Conservation (phyloP, 352 stramenopile genomes). For the Phytophthora nicotianae region DNA sequence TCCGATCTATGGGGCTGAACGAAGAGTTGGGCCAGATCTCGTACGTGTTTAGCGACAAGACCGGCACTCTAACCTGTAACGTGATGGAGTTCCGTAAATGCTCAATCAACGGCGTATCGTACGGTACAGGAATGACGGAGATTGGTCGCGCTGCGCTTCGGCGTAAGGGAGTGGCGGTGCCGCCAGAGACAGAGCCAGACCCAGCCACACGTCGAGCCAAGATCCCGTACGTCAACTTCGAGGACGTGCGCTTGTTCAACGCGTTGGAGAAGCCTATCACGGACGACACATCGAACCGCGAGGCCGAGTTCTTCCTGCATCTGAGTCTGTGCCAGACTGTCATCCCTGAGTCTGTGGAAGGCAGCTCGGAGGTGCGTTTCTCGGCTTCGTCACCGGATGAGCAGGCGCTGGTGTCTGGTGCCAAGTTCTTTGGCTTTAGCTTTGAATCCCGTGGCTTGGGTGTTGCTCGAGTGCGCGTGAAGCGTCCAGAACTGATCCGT, state of each 20-base stretch:
- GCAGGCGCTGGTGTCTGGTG: constrained; percentile 88
- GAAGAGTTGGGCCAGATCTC: constrained; percentile 93
- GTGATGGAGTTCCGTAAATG: constrained; percentile 96
- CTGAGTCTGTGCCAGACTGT: constrained; percentile 85
- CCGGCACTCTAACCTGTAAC: constrained; percentile 94
- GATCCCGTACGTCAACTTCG: constrained; percentile 85
- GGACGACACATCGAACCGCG: constrained; percentile 35
- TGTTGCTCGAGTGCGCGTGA: constrained; percentile 64
- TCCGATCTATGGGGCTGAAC: constrained; percentile 85
- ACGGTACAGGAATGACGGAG: constrained; percentile 89
- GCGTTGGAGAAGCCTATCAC: constrained; percentile 40
- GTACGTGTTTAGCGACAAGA: constrained; percentile 94
- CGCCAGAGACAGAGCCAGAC: constrained; percentile 41
- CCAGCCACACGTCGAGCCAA: constrained; percentile 26
- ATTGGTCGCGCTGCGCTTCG: constrained; percentile 73
- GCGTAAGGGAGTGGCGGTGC: constrained; percentile 64
- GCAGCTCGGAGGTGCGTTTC: constrained; percentile 58
- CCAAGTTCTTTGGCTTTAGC: constrained; percentile 78
- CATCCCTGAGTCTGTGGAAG: constrained; percentile 66
- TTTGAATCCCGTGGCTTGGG: constrained; percentile 75
- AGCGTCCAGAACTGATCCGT: constrained; percentile 35
- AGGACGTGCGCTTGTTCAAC: constrained; percentile 58
- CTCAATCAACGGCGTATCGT: constrained; percentile 92
- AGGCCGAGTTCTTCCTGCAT: constrained; percentile 87
- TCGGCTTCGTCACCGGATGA: constrained; percentile 89